Percentiles rank a stretch among this genome's conserved stretches.
Evolutionary conservation across 441 rosid species (phyloP).

Genomic region (Adansonia grandidieri): DNA sequence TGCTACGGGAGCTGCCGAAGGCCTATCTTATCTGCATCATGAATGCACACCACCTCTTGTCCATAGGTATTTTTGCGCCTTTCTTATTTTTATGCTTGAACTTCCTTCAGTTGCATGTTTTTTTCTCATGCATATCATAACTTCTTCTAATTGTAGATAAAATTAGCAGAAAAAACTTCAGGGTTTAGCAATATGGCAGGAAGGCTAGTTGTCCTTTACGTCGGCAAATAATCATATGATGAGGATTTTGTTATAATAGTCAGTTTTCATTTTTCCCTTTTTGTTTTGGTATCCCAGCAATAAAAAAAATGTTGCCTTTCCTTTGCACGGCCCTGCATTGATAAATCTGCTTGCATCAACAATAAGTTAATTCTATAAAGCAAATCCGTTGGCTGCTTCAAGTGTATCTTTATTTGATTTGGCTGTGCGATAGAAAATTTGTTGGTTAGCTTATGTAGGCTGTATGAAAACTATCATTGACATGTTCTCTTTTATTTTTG

Average conservation of each 20-base stretch:
- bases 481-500: constrained; percentile 23
- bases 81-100: constrained; percentile 18
- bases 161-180: background rate
- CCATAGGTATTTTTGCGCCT: constrained; percentile 71
- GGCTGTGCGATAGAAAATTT: background rate
- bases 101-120: constrained; percentile 12
- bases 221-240: constrained; percentile 10
- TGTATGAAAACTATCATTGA: constrained; percentile 26
- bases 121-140: constrained; percentile 11
- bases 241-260: constrained; percentile 9
- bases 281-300: background rate
- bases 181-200: background rate
- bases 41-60: constrained; percentile 89
- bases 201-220: background rate
- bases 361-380: background rate
- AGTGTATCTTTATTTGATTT: constrained; percentile 5
- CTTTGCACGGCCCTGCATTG: background rate
- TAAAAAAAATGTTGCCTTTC: background rate
- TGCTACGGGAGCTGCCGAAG: constrained; percentile 95
- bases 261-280: background rate
- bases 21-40: constrained; percentile 80
- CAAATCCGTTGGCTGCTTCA: background rate
- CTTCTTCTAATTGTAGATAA: background rate
- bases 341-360: background rate
- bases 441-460: background rate